Evolutionary conservation across 306 rosid species (phyloP), one percentile per base, ranked within the genome.

Genomic region (Styphnolobium japonicum): DNA sequence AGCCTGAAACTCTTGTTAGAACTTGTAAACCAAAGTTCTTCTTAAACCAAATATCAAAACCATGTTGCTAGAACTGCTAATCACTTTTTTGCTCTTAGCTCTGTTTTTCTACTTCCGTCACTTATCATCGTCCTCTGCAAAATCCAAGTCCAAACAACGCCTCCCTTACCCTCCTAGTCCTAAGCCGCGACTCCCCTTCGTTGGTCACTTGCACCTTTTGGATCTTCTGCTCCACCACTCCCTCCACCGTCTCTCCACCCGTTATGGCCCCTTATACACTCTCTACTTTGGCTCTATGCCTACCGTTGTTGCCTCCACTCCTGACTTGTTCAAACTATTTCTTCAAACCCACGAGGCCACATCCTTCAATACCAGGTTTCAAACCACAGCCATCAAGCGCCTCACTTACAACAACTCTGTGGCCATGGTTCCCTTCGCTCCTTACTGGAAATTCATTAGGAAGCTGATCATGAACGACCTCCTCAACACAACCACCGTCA

Each of bases 221-320:
- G 25, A 49, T 52, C 85, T 73, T 14, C 74, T 77, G 23, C 14
- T 77, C 33, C 83, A 85, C 63, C 80, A 9, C 0, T 65, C 88
- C 16, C 65, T 85, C 56, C 55, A 85, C 63, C 7, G 33, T 0
- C 74, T 85, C 29, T 76, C 83, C n/a, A n/a, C 51, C 55, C 64
- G 58, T 4, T 60, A 77, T 15, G 81, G 83, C 1, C 85, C 85
- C 5, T 15, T 85, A 1, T 72, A 81, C 67, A 71, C 77, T 18
- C 69, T 85, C 5, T 49, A 45, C 39, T 53, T 81, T 0, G 81
- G 88, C 37, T 81, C 83, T 0, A 2, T 55, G 82, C 45, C 52
- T 15, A 34, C 81, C 29, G 2, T 75, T 2, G 71, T 71, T 0
- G 79, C 34, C 3, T 49, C n/a, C n/a, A n/a, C n/a, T n/a, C n/a